phyloP scores from a whole-genome alignment of 108 stramenopile species.

The Nitzschia putrida region DNA sequence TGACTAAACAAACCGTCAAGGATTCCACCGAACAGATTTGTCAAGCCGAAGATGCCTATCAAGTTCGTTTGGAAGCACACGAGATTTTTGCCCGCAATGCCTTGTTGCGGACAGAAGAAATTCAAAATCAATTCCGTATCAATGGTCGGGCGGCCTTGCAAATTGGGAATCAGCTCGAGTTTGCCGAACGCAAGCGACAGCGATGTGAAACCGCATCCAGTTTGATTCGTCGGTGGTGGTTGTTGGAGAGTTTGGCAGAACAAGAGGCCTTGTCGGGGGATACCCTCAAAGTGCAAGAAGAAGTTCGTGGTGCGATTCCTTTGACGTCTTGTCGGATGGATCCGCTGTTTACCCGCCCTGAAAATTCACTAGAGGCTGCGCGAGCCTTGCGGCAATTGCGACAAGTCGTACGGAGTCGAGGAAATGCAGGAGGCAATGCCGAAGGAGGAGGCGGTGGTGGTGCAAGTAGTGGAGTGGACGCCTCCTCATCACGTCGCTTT shows the following conservation, averaged over 20 bases:
- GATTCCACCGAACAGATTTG: conserved; percentile 65
- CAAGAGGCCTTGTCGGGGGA: conserved; percentile 69
- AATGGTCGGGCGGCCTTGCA: conserved; percentile 79
- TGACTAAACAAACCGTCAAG: conserved; percentile 56
- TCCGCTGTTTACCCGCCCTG: conserved; percentile 68
- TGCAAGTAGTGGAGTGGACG: conserved; percentile 26
- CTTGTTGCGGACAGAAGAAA: conserved; percentile 61
- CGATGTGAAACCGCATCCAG: conserved; percentile 77
- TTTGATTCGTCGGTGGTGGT: conserved; percentile 84
- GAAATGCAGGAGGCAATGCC: conserved; percentile 50
- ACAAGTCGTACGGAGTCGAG: conserved; percentile 72
- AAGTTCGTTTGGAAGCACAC: conserved; percentile 80
- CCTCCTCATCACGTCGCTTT: conserved; percentile 59
- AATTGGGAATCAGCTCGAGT: conserved; percentile 80
- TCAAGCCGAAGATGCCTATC: conserved; percentile 70
- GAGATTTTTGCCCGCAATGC: conserved; percentile 64
- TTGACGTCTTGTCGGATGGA: conserved; percentile 73
- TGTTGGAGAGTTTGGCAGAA: conserved; percentile 84
- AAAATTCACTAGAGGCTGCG: conserved; percentile 75
- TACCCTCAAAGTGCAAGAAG: conserved; percentile 65
- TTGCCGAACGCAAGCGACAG: conserved; percentile 76
- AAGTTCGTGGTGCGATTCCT: conserved; percentile 67
- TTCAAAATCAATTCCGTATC: conserved; percentile 76
- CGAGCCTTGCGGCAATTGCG: conserved; percentile 66
- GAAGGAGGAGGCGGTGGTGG: neutral